Base-by-base conservation (phyloP, 2,329 filamentous ascomycete genomes). In the Fusarium musae region DNA sequence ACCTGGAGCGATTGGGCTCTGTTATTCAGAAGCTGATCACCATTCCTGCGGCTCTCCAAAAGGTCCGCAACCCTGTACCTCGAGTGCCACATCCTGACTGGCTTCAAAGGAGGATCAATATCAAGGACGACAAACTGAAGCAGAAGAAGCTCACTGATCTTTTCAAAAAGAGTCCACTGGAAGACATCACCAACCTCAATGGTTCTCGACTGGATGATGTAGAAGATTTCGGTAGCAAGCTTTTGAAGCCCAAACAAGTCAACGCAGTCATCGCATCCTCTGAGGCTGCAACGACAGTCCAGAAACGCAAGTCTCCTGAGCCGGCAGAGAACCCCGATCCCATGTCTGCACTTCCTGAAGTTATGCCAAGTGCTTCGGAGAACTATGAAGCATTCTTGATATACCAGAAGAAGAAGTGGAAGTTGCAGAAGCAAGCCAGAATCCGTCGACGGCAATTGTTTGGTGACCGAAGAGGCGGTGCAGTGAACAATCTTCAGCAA, bases 21-120 rank as follows among this genome's bases (percentile, higher is more conserved):
- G 96, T 99, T 62, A 97, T 99, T 58, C 96, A 99, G 83, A 99
- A 99, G 82, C 89, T 99, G 62, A 97, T 99, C 80, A 99, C 97
- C 3, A 99, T 99, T 75, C 96, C 96, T 5, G 97, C 96, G 21
- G 96, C 97, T 6, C 87, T 99, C 57, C 96, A 99, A 80, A 98
- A 97, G 83, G 89, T 99, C 62, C 90, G 92, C 61, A 99, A 99
- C 78, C 96, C 96, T 0, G 96, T 98, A 3, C 97, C 96, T 19
- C 89, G 97, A 73, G 94, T 99, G 17, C 88, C 93, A 11, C 97
- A 99, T 83, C 96, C 96, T 0, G 97, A 99, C 61, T 99, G 96
- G 96, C 88, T 99, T 39, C 95, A 98, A 78, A 91, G 94, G 66
- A 89, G 96, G 59, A 98, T 99, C 82, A 94, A 96, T 75, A 92